Conservation (phyloP, 2,329 filamentous ascomycete species). For the Apiospora arundinis region DNA sequence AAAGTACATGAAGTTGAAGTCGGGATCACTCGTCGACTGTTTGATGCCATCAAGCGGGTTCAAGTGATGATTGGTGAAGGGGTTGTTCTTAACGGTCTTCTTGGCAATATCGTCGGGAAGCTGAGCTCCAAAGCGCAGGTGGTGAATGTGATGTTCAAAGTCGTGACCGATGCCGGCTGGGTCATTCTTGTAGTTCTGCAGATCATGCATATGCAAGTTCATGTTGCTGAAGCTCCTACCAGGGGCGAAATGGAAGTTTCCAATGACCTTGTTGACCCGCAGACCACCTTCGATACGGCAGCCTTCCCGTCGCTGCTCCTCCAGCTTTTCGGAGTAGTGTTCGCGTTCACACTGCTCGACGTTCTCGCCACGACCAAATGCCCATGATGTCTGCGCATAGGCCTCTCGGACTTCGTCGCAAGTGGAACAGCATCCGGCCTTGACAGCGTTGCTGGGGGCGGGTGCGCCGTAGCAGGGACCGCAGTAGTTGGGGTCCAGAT, state of each 20-base stretch:
- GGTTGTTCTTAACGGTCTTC: slow-evolving; percentile 59
- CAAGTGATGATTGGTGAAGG: slow-evolving; percentile 87
- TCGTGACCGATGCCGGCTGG: slow-evolving; percentile 71
- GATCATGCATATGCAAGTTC: slow-evolving; percentile 96
- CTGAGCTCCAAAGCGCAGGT: slow-evolving; percentile 90
- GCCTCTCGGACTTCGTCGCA: slow-evolving; percentile 97
- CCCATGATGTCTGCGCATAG: slow-evolving; percentile 89
- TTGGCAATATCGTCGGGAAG: slow-evolving; percentile 74
- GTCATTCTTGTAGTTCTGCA: slow-evolving; percentile 91
- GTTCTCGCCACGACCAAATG: slow-evolving; percentile 88
- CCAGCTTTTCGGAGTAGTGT: slow-evolving; percentile 88
- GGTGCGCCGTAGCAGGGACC: slow-evolving; percentile 90
- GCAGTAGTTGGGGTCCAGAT: slow-evolving; percentile 92
- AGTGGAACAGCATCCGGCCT: slow-evolving; percentile 93
- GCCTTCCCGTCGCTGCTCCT: slow-evolving; percentile 87
- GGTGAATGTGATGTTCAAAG: slow-evolving; percentile 88
- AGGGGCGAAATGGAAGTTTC: slow-evolving; percentile 98
- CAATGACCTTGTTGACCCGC: slow-evolving; percentile 97
- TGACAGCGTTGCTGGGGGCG: slow-evolving; percentile 72
- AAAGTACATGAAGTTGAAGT: slow-evolving; percentile 99
- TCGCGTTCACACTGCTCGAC: slow-evolving; percentile 96
- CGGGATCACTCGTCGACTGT: slow-evolving; percentile 80
- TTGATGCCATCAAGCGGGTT: slow-evolving; percentile 86
- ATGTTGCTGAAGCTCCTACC: slow-evolving; percentile 95
- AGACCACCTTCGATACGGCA: slow-evolving; percentile 92